Evolutionary conservation across 2,329 filamentous ascomycete genomes (phyloP).

Genomic region (Epichloe uncinata): DNA sequence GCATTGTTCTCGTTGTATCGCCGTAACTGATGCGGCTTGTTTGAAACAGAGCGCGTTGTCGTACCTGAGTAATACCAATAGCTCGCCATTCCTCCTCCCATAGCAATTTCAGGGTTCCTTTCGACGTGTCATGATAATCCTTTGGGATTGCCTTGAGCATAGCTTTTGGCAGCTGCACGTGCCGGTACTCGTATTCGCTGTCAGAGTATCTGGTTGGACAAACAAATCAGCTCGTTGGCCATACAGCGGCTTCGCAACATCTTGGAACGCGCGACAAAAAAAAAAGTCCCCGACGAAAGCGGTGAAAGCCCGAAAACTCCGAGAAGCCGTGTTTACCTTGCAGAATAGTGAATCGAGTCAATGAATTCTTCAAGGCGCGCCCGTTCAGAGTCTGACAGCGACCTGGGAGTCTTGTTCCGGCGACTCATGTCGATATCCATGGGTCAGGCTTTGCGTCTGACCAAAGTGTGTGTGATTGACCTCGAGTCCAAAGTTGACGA

Average conservation of each 20-base stretch:
- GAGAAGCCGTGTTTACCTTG: constrained; percentile 45
- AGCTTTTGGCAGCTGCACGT: constrained; percentile 92
- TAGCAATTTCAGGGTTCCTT: constrained; percentile 87
- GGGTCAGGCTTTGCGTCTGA: constrained; percentile 1
- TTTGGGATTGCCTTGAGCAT: constrained; percentile 97
- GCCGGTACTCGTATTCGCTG: constrained; percentile 86
- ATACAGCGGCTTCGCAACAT: not conserved
- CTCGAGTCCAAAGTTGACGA: not conserved
- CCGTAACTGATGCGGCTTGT: not conserved
- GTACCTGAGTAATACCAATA: constrained; percentile 90
- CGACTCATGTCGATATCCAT: constrained; percentile 63
- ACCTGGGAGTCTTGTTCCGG: constrained; percentile 75
- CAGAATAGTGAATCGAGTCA: constrained; percentile 90
- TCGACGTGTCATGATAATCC: constrained; percentile 79
- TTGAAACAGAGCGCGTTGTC: constrained; percentile 10
- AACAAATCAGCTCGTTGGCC: constrained; percentile 3
- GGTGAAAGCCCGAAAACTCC: not conserved
- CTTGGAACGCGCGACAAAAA: not conserved
- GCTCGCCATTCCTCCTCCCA: constrained; percentile 99
- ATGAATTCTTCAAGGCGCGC: constrained; percentile 80
- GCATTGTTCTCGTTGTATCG: not conserved
- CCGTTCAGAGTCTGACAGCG: constrained; percentile 68
- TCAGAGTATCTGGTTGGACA: constrained; percentile 64
- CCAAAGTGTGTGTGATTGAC: constrained; percentile 4
- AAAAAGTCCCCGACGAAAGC: not conserved